These are phyloP conservation scores for Trametes coccinea DNA, from an alignment of 768 basidiomycete species.

Conservation along the genomic window DNA sequence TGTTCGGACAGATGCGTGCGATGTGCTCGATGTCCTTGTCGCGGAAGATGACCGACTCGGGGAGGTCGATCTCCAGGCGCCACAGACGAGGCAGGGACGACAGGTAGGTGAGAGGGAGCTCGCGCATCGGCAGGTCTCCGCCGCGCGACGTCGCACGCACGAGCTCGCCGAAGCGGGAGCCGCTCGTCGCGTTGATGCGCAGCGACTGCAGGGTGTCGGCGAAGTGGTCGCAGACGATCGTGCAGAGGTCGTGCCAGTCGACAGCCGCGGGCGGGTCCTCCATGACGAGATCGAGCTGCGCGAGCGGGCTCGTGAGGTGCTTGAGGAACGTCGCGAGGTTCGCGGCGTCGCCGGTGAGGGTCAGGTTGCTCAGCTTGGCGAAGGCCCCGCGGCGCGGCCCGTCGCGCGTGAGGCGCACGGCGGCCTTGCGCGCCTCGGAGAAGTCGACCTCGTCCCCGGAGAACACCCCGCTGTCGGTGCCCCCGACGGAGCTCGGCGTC, in stretches of 20 bases:
- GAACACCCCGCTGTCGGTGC: slow-evolving; percentile 77
- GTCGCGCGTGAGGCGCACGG: slow-evolving; percentile 63
- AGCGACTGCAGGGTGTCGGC: slow-evolving; percentile 58
- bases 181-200: slow-evolving; percentile 62
- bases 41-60: slow-evolving; percentile 69
- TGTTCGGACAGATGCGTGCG: slow-evolving; percentile 61
- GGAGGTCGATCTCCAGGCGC: slow-evolving; percentile 76
- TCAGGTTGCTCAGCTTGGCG: slow-evolving; percentile 55
- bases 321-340: slow-evolving; percentile 73
- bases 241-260: slow-evolving; percentile 75
- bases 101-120: slow-evolving; percentile 63
- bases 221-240: slow-evolving; percentile 63
- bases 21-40: slow-evolving; percentile 59
- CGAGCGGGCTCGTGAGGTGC: slow-evolving; percentile 64
- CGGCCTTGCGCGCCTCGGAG: slow-evolving; percentile 70
- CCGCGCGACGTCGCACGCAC: slow-evolving; percentile 72
- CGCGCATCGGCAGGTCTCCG: slow-evolving; percentile 56
- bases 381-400: slow-evolving; percentile 58
- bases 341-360: slow-evolving; percentile 67
- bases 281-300: slow-evolving; percentile 71
- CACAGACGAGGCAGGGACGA: slow-evolving; percentile 52
- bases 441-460: slow-evolving; percentile 76
- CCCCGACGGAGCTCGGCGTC: slow-evolving; percentile 66
- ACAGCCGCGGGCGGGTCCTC: slow-evolving; percentile 75
- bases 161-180: slow-evolving; percentile 79